Base-by-base conservation (phyloP, 495 filamentous ascomycete genomes). In the Aspergillus steynii region DNA sequence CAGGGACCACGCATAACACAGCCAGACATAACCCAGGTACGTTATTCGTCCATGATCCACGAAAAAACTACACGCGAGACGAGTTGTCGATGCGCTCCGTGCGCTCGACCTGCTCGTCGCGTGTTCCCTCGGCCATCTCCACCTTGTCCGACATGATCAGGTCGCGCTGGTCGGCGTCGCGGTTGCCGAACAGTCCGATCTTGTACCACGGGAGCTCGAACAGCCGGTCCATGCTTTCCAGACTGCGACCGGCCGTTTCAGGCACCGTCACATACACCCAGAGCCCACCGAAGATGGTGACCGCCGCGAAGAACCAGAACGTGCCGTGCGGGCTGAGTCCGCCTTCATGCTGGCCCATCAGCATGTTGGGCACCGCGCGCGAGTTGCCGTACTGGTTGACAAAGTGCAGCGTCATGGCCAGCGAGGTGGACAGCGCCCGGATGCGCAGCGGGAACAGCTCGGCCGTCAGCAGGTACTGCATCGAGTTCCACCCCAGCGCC, bases 401-500 rank as follows among this genome's bases (percentile, higher is more conserved):
- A 69, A 90, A 90, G 67, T 91, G 88, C 56, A 90, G 78, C 1
- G 77, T 79, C 78, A 81, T 81, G 6, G 77, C 70, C 29, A 74
- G 56, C 20, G 74, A 77, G 0, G 77, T 79, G 7, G 71, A 70
- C 27, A 81, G 64, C 6, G 78, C 78, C 27, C 78, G 78, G 58
- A 81, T 81, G 5, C 78, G 73, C 32, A 90, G 74, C 2, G 89
- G 89, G 73, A 89, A 93, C 34, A 93, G 80, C 67, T 93, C 90
- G 0, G 88, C 85, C 27, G 87, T 90, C 52, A 92, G 79, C 1
- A 93, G 80, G 60, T 91, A 93, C 65, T 90, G 89, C 78, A 90
- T 89, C 4, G 78, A 82, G 67, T 90, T 90, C 87, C 88, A 91
- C 53, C 89, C 88, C 0, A 90, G 74, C 0, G 88, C 87, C 88